Evolutionary conservation across 225 moss, liverwort and hornwort genomes (phyloP), one percentile per base, ranked within the genome.

Genomic region (Bryoerythrophyllum caledonicum): DNA sequence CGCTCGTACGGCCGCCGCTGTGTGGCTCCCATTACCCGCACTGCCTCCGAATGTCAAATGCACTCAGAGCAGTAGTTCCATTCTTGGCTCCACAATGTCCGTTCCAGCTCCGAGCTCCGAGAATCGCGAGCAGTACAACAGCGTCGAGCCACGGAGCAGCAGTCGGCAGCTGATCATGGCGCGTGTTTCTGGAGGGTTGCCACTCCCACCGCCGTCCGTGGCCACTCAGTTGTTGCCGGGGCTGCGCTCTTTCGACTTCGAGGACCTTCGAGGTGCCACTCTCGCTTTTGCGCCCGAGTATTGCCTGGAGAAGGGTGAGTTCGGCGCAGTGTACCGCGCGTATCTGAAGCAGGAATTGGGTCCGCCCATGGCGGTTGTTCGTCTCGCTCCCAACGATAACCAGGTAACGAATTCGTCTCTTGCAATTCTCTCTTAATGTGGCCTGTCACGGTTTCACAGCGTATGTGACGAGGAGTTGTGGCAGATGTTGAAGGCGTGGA

Each of bases 401-500:
- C 71, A 78, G 78, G 78, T 78, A 72, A 27, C 12, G 17, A 19
- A 52, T 52, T 25, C 17, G 46, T 48, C 44, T 8, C 46, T 4
- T 3, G 26, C 61, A 35, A 35, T 61, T 61, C 14, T 28, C 14
- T 59, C 59, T 15, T 5, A 2, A 57, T n/a, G 16, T 52, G 15
- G 52, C 52, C 15, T 52, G 52, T 52, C 40, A 49, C 49, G 49
- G 14, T 49, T 49, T 17, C 12, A 49, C 49, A 52, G n/a, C 52
- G n/a, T 52, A 20, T 52, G 52, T 52, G 17, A 52, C n/a, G 19
- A 52, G 51, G 58, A 25, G 27, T 58, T 14, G 58, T 21, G 58
- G 12, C 67, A 78, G 78, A 56, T 55, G n/a, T 65, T 72, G 40
- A 57, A 71, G 57, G 78, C 58, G 23, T 78, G 78, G 78, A 78